A percentile compares a stretch with the other conserved stretches of the same genome.
These are phyloP conservation scores for Boletus fagicola DNA, from an alignment of 768 basidiomycete genomes.

Conservation along the genomic window DNA sequence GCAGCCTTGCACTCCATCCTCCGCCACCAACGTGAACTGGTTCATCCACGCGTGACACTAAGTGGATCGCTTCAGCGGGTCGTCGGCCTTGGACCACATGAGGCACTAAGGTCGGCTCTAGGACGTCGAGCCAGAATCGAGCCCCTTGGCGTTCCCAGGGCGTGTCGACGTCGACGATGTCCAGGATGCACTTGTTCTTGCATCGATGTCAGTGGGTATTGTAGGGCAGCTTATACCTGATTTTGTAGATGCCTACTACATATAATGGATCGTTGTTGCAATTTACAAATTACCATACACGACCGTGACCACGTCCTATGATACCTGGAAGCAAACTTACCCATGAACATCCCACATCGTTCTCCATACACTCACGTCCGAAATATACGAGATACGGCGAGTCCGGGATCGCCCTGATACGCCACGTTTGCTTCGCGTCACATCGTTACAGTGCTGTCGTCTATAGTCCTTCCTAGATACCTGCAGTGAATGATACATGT, in stretches of 20 bases:
- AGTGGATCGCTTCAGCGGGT: conserved; percentile 79
- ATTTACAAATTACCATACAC: conserved; percentile 67
- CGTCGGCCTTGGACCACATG: conserved; percentile 54
- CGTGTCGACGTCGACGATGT: too few species aligned
- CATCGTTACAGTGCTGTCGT: too few species aligned
- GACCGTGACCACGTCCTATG: conserved; percentile 57
- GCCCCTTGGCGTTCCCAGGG: too few species aligned
- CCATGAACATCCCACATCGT: not conserved
- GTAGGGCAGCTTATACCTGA: conserved; percentile 23
- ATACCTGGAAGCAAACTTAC: conserved; percentile 43
- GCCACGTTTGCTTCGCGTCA: conserved; percentile 74
- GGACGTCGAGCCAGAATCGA: too few species aligned
- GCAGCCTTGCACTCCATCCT: conserved; percentile 81
- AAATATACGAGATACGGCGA: conserved; percentile 62
- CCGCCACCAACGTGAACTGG: conserved; percentile 63
- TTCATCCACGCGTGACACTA: conserved; percentile 81
- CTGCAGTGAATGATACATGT: conserved; percentile 48
- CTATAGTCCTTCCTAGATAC: not conserved
- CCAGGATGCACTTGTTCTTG: too few species aligned
- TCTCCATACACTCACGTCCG: conserved; percentile 52
- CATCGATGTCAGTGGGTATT: too few species aligned
- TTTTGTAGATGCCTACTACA: conserved; percentile 86
- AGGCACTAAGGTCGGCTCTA: conserved; percentile 20
- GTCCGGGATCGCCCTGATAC: conserved; percentile 62
- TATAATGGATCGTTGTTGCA: conserved; percentile 27